These are phyloP conservation scores for Candida saitoana DNA, from an alignment of 805 yeast species.

Conservation along the genomic window DNA sequence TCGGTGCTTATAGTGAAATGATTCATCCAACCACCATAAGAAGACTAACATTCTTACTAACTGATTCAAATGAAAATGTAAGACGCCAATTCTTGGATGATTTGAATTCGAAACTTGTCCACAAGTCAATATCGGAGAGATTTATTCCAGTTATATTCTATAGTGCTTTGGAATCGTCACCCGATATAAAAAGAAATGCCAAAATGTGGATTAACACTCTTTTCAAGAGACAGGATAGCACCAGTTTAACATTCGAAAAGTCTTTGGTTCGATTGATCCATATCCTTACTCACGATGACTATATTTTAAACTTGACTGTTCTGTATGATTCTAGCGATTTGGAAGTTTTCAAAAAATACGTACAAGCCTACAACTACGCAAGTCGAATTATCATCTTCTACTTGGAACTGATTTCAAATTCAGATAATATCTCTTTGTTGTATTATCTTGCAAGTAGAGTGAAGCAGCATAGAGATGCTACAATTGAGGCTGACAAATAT, in stretches of 20 bases:
- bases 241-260: constrained; percentile 56
- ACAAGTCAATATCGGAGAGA: constrained; percentile 54
- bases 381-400: constrained; percentile 58
- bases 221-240: constrained; percentile 32
- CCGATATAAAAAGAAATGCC: constrained; percentile 44
- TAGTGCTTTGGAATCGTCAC: constrained; percentile 71
- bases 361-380: constrained; percentile 49
- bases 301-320: constrained; percentile 44
- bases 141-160: constrained; percentile 68
- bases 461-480: constrained; percentile 70
- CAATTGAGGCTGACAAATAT: constrained; percentile 27
- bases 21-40: constrained; percentile 51
- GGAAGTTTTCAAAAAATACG: constrained; percentile 11
- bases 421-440: constrained; percentile 65
- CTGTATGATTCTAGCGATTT: constrained; percentile 15
- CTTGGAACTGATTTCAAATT: constrained; percentile 54
- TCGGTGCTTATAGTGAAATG: constrained; percentile 47
- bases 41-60: constrained; percentile 54
- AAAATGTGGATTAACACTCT: constrained; percentile 72
- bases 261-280: constrained; percentile 65
- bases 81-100: constrained; percentile 48
- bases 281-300: constrained; percentile 70
- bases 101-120: constrained; percentile 49
- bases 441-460: constrained; percentile 75
- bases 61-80: constrained; percentile 61